These are phyloP conservation scores for Candida andamanensis DNA, from an alignment of 805 yeast genomes.

Conservation along the genomic window DNA sequence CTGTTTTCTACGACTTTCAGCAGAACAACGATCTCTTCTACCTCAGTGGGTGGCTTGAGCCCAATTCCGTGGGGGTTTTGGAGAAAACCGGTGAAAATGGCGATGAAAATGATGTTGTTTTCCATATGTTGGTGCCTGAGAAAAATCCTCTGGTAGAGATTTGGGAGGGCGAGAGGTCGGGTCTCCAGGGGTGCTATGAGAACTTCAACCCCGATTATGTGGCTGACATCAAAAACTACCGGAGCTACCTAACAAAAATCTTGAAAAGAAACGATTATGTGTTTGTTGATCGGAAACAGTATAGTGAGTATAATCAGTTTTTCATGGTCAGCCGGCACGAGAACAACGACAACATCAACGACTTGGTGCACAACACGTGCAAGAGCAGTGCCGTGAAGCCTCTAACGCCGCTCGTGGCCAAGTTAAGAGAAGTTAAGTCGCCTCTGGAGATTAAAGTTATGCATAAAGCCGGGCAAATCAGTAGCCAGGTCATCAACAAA, in stretches of 20 bases:
- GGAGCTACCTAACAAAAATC: slow-evolving; percentile 41
- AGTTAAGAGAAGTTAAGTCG: slow-evolving; percentile 67
- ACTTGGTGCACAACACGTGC: slow-evolving; percentile 7
- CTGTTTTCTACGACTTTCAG: slow-evolving; percentile 88
- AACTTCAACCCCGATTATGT: slow-evolving; percentile 85
- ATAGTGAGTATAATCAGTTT: slow-evolving; percentile 4
- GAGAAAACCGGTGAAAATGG: slow-evolving; percentile 54
- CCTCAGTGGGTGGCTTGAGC: slow-evolving; percentile 90
- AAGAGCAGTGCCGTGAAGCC: slow-evolving; percentile 37
- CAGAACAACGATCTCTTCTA: slow-evolving; percentile 88
- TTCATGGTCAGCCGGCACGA: slow-evolving; percentile 3
- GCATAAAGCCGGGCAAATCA: slow-evolving; percentile 78
- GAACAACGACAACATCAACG: slow-evolving; percentile 6
- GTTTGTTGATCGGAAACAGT: slow-evolving; percentile 42
- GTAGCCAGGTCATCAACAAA: slow-evolving; percentile 76
- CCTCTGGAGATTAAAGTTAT: slow-evolving; percentile 69
- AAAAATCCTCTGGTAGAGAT: slow-evolving; percentile 72
- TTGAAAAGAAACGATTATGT: slow-evolving; percentile 46
- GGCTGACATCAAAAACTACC: slow-evolving; percentile 43
- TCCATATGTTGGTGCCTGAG: slow-evolving; percentile 83
- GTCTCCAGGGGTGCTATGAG: slow-evolving; percentile 74
- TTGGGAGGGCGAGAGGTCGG: slow-evolving; percentile 95
- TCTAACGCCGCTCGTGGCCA: slow-evolving; percentile 37
- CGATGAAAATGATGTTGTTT: slow-evolving; percentile 43
- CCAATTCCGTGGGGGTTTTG: slow-evolving; percentile 64